phyloP scores from a whole-genome alignment of 1,139 yeast genomes.

The Tardiomyces digboiensis region DNA sequence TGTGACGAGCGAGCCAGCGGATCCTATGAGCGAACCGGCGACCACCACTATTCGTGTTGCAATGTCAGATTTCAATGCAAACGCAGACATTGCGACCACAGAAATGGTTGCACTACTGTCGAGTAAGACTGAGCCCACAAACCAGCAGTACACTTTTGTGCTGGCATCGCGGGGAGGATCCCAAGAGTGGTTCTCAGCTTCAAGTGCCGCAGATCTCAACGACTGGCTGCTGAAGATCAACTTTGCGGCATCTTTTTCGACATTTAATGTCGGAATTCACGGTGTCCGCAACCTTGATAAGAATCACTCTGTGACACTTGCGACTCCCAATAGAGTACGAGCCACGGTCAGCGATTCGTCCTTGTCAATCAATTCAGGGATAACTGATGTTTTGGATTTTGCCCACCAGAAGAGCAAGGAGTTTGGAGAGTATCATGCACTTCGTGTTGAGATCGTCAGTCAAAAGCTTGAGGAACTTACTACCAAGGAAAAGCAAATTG shows the following conservation, averaged over 20 bases:
- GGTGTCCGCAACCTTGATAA: neutral
- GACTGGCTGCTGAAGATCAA: constrained; percentile 53
- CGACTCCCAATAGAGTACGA: neutral
- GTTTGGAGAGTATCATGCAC: constrained; percentile 5
- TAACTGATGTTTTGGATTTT: neutral
- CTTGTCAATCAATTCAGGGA: neutral
- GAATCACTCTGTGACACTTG: neutral
- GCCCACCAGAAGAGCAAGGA: neutral
- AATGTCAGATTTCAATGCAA: constrained; percentile 31
- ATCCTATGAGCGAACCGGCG: neutral
- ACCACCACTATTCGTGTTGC: constrained; percentile 22
- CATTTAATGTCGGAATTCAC: constrained; percentile 24
- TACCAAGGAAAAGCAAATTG: neutral
- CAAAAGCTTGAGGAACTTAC: constrained; percentile 19
- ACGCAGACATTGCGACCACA: constrained; percentile 24
- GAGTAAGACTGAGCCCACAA: constrained; percentile 4
- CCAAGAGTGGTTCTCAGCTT: constrained; percentile 29
- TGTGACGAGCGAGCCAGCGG: neutral
- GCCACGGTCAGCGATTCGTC: neutral
- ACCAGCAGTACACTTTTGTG: constrained; percentile 17
- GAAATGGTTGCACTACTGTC: constrained; percentile 28
- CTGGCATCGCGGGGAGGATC: constrained; percentile 26
- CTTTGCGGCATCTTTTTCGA: constrained; percentile 41
- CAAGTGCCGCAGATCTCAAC: constrained; percentile 30
- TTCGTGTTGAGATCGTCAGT: constrained; percentile 12